Evolutionary conservation across 2,329 filamentous ascomycete species (phyloP), one percentile per base, ranked within the genome.

Genomic region (Daldinia eschscholtzii): DNA sequence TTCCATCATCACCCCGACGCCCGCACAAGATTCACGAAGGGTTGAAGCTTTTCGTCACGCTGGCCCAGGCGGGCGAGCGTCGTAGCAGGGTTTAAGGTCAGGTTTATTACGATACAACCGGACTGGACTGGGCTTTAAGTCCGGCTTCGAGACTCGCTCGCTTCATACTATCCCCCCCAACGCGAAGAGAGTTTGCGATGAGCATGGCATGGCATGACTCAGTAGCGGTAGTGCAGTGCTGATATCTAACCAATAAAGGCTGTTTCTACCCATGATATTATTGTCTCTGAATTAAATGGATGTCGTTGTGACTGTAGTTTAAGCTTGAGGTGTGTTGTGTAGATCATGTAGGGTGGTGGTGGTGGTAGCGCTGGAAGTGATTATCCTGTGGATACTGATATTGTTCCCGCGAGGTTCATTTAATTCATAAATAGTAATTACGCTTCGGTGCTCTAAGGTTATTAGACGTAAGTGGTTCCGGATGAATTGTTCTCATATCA

Each of bases 161-260:
- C 37, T 41, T 57, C 18, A 44, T 57, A 35, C 13, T 61, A 20
- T 15, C 60, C 13, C 52, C 26, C 35, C 57, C 33, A 20, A 10
- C 41, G 18, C 53, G 55, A 39, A 41, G 37, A 42, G 48, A 57
- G 39, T 58, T 37, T 26, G 61, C 62, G 68, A 66, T 53, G 57
- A 61, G 65, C 30, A 63, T 64, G 62, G 56, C 59, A 57, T 55
- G 46, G 26, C 46, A 30, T 52, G 26, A 15, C 46, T 33, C 46
- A 6, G 15, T 52, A 52, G 46, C 15, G 48, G 70, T 76, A 75
- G 73, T 70, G 48, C 60, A 70, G 71, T 61, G 73, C 72, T 73
- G 69, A 74, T 74, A 76, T 70, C 57, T 65, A 61, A 53, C 33
- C 61, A 74, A 72, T 72, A 67, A 41, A 76, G 56, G 65, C 71